Evolutionary conservation across 169 alveolate species (phyloP), one percentile per base, ranked within the genome.

Genomic region (Plasmodium gaboni): DNA sequence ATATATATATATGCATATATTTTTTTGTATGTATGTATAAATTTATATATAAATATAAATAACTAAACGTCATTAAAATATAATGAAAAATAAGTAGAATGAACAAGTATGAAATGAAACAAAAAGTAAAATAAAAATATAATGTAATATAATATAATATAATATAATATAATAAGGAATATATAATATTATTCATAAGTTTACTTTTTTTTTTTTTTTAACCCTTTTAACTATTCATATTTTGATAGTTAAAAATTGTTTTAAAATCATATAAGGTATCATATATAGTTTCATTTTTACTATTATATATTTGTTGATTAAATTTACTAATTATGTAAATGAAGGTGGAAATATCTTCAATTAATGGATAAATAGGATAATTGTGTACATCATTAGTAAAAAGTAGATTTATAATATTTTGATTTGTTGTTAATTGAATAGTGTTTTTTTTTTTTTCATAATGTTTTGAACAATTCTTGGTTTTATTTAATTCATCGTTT

Each of bases 341-440:
- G 48, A 80, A 80, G 8, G 44, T 80, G 57, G 90, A 80, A 8
- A 80, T 72, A 61, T 80, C 90, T 80, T 80, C 90, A 61, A 80
- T 53, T 63, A 80, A n/a, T 42, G 90, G 90, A 26, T 80, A 80
- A 53, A 80, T 80, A 10, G 90, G 90, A 59, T 80, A 80, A 50
- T 80, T 80, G 72, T 80, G 90, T 8, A 50, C 69, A 32, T 80
- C 90, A 70, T 80, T 80, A 28, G 90, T 80, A 68, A 80, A 80
- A 28, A 80, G 63, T 57, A 80, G 57, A n/a, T 80, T 80, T 53
- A 60, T 51, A 67, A 80, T 80, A 15, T 80, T 38, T 61, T 67
- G 51, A 48, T 68, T 68, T 50, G 50, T 71, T 0, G 64, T 74
- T 60, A 80, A 28, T 44, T 55, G 17, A 61, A 6, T 22, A 22